These are phyloP conservation scores for Mimosa pudica DNA, from an alignment of 306 rosid species.

Conservation along the genomic window DNA sequence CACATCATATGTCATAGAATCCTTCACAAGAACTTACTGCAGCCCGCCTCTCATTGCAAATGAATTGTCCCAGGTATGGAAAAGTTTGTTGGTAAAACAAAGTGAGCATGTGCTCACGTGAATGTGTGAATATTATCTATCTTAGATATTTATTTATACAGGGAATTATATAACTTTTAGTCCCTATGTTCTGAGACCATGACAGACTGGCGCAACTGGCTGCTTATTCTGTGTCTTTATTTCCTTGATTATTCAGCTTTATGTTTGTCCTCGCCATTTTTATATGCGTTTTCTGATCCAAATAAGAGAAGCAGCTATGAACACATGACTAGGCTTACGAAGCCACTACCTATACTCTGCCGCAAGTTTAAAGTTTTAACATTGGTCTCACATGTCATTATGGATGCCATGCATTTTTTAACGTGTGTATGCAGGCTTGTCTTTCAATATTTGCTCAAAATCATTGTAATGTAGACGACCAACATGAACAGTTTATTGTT, in stretches of 20 bases:
- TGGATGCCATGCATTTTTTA: too few relatives aligned
- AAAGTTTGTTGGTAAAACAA: slow-evolving; percentile 30
- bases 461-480: not conserved
- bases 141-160: not conserved
- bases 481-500: not conserved
- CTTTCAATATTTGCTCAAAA: not conserved
- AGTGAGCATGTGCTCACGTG: not conserved
- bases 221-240: not conserved
- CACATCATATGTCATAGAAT: slow-evolving; percentile 66
- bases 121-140: slow-evolving; percentile 6
- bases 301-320: too few relatives aligned
- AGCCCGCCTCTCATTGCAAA: slow-evolving; percentile 89
- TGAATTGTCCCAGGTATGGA: slow-evolving; percentile 81
- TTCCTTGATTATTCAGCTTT: too few relatives aligned
- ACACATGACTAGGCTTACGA: too few relatives aligned
- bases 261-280: too few relatives aligned
- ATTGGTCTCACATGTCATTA: too few relatives aligned
- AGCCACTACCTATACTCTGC: too few relatives aligned
- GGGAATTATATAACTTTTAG: not conserved
- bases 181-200: not conserved
- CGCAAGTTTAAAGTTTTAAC: too few relatives aligned
- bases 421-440: too few relatives aligned
- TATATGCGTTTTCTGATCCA: too few relatives aligned
- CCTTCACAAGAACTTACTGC: slow-evolving; percentile 82
- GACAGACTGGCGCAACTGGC: not conserved